Evolutionary conservation across 805 yeast species (phyloP).

Genomic region (Blastobotrys mokoenaii): DNA sequence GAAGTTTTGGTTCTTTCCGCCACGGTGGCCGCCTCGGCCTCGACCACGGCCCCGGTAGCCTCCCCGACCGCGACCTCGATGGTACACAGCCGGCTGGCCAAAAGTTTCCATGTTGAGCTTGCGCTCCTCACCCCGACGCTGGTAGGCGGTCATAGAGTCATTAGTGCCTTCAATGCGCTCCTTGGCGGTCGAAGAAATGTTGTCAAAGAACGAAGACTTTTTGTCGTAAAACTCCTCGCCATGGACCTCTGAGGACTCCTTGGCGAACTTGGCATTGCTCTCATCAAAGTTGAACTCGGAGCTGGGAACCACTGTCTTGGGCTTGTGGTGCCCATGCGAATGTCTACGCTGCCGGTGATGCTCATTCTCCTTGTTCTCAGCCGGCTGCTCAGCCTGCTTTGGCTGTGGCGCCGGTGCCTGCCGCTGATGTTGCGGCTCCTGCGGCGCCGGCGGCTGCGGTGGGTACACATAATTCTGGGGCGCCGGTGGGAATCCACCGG

Average conservation of each 20-base stretch:
- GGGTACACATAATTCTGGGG: constrained; percentile 5
- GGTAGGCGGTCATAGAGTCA: constrained; percentile 24
- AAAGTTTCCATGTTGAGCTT: constrained; percentile 72
- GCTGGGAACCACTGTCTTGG: constrained; percentile 2
- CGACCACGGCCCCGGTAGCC: constrained; percentile 44
- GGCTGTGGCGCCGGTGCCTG: constrained; percentile 1
- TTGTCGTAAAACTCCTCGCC: constrained; percentile 50
- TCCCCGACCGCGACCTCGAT: constrained; percentile 40
- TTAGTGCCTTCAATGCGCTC: constrained; percentile 32
- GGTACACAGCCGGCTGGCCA: constrained; percentile 55
- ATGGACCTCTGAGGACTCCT: constrained; percentile 29
- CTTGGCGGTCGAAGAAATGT: constrained; percentile 55
- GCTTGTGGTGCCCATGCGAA: constrained; percentile 7
- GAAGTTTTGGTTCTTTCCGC: constrained; percentile 23
- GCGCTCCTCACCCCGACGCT: constrained; percentile 69
- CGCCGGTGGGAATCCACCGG: constrained; percentile 6
- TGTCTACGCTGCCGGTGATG: constrained; percentile 5
- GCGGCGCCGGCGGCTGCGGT: constrained; percentile 10
- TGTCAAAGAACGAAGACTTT: constrained; percentile 81
- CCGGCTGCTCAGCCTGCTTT: not conserved
- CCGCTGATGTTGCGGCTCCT: constrained; percentile 1
- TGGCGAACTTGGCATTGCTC: constrained; percentile 61
- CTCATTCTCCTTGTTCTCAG: constrained; percentile 4
- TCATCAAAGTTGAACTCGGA: constrained; percentile 67
- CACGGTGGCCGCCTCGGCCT: constrained; percentile 29